These are phyloP conservation scores for Plicaturopsis crispa DNA, from an alignment of 768 basidiomycete species.

Conservation along the genomic window DNA sequence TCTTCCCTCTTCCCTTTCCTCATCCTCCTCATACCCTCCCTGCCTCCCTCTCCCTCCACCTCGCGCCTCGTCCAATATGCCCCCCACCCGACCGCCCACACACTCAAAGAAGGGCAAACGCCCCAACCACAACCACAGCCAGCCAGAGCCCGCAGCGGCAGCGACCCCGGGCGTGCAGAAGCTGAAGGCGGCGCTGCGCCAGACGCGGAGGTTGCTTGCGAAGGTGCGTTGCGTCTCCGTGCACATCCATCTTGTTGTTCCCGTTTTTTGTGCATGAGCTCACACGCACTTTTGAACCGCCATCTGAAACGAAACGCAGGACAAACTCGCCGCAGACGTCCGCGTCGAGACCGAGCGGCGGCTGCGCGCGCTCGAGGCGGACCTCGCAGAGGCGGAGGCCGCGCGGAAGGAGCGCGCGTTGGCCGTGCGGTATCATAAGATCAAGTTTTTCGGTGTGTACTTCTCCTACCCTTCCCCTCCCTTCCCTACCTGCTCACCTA, in stretches of 20 bases:
- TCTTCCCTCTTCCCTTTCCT: too few species aligned
- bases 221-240: conserved; percentile 39
- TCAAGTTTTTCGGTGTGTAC: conserved; percentile 88
- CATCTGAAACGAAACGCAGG: conserved; percentile 29
- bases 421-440: conserved; percentile 76
- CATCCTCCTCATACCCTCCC: too few species aligned
- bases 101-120: too few species aligned
- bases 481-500: too few species aligned
- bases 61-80: too few species aligned
- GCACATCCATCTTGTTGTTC: background rate
- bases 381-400: conserved; percentile 56
- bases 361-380: conserved; percentile 65
- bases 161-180: conserved; percentile 70
- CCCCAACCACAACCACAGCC: too few species aligned
- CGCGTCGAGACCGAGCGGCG: conserved; percentile 77
- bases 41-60: too few species aligned
- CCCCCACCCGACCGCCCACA: too few species aligned
- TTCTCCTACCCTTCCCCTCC: too few species aligned
- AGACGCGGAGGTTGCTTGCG: conserved; percentile 74
- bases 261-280: conserved; percentile 1
- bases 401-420: conserved; percentile 64
- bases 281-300: background rate
- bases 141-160: too few species aligned
- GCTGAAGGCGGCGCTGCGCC: conserved; percentile 77
- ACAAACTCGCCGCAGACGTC: conserved; percentile 78